These are phyloP conservation scores for Aspergillus sp. DNA, from an alignment of 2,329 filamentous ascomycete genomes.

Conservation along the genomic window DNA sequence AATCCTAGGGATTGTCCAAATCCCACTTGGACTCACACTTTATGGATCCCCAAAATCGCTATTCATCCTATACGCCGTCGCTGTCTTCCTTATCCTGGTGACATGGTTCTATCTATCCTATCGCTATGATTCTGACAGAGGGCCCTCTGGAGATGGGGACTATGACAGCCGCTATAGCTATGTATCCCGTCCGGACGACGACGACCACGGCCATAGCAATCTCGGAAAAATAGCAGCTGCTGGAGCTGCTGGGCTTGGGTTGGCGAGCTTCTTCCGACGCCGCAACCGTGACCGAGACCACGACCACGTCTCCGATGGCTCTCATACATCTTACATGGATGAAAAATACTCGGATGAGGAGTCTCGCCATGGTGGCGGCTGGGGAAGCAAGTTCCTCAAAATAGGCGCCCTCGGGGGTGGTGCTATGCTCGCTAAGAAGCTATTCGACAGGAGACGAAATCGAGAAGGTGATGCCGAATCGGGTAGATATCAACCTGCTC, in stretches of 20 bases:
- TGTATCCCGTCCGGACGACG: slow-evolving; percentile 50
- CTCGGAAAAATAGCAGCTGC: slow-evolving; percentile 54
- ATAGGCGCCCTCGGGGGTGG: slow-evolving; percentile 64
- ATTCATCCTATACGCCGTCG: slow-evolving; percentile 83
- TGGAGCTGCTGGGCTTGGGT: slow-evolving; percentile 57
- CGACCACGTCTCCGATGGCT: slow-evolving; percentile 43
- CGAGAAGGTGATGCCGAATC: slow-evolving; percentile 54
- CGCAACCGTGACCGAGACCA: slow-evolving; percentile 45
- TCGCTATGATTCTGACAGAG: slow-evolving; percentile 54
- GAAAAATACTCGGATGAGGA: slow-evolving; percentile 65
- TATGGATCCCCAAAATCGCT: slow-evolving; percentile 85
- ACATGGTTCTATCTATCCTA: slow-evolving; percentile 80
- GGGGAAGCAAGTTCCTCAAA: slow-evolving; percentile 61
- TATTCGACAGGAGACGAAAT: slow-evolving; percentile 57
- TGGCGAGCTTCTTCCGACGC: slow-evolving; percentile 52
- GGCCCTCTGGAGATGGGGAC: slow-evolving; percentile 50
- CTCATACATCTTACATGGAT: slow-evolving; percentile 60
- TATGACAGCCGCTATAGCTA: slow-evolving; percentile 62
- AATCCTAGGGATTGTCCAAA: slow-evolving; percentile 79
- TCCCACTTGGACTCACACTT: slow-evolving; percentile 83
- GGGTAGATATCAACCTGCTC: slow-evolving; percentile 53
- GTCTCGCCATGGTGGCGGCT: slow-evolving; percentile 52
- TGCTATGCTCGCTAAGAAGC: slow-evolving; percentile 60
- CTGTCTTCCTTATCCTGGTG: slow-evolving; percentile 69
- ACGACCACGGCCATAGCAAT: slow-evolving; percentile 42